These are phyloP conservation scores for Epichloe elymi DNA, from an alignment of 2,329 filamentous ascomycete genomes.

Conservation along the genomic window DNA sequence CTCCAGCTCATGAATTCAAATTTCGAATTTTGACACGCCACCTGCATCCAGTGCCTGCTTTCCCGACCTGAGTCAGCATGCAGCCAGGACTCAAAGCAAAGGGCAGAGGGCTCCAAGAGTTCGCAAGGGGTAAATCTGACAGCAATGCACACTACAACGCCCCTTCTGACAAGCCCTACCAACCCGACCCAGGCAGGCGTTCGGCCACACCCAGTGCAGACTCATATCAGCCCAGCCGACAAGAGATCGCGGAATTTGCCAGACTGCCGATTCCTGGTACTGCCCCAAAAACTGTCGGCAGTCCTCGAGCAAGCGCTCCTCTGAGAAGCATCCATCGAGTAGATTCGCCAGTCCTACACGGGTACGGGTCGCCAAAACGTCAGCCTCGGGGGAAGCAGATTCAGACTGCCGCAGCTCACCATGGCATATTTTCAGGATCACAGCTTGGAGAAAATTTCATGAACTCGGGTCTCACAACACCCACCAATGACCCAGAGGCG, in stretches of 20 bases:
- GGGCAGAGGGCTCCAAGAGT: conserved; percentile 18
- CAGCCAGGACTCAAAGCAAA: conserved; percentile 19
- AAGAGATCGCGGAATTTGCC: conserved; percentile 20
- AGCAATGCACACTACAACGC: conserved; percentile 11
- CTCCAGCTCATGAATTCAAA: not conserved
- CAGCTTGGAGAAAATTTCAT: conserved; percentile 27
- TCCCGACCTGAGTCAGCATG: conserved; percentile 11
- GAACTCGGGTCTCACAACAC: conserved; percentile 25
- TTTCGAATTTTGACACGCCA: not conserved
- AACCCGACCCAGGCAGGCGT: conserved; percentile 9
- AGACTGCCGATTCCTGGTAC: conserved; percentile 22
- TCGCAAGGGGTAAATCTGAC: conserved; percentile 17
- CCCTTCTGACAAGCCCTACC: conserved; percentile 8
- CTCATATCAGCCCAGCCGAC: conserved; percentile 12
- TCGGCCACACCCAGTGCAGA: conserved; percentile 8
- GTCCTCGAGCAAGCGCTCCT: conserved; percentile 1
- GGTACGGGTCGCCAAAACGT: conserved; percentile 8
- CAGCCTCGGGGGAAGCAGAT: conserved; percentile 3
- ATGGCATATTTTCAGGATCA: conserved; percentile 23
- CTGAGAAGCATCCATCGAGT: conserved; percentile 10
- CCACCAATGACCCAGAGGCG: conserved; percentile 17
- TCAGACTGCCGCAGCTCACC: conserved; percentile 2
- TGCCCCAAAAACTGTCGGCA: conserved; percentile 8
- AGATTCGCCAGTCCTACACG: conserved; percentile 9
- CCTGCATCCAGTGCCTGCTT: not conserved